phyloP scores from a whole-genome alignment of 495 filamentous ascomycete genomes.

The Penicillium paradoxum region DNA sequence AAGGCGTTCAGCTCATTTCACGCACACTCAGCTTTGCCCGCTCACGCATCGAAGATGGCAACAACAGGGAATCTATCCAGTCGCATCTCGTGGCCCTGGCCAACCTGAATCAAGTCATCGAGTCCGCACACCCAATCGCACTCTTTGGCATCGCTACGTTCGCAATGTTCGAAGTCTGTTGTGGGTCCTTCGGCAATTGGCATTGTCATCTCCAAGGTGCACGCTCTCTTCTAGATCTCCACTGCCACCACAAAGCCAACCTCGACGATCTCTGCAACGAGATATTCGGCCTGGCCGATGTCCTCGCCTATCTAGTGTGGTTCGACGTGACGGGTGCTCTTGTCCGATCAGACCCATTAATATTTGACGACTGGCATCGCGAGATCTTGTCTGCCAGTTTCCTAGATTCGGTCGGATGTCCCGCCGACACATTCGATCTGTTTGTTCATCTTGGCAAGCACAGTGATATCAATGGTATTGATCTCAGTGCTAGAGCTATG shows the following conservation, averaged over 20 bases:
- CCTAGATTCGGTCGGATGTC: constrained; percentile 31
- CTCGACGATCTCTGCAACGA: constrained; percentile 18
- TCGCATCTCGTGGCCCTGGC: constrained; percentile 27
- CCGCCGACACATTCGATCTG: constrained; percentile 27
- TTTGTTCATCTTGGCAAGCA: constrained; percentile 23
- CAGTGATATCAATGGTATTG: constrained; percentile 1
- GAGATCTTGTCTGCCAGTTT: constrained; percentile 18
- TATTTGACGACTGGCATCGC: constrained; percentile 34
- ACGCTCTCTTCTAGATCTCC: constrained; percentile 30
- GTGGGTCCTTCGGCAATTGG: constrained; percentile 31
- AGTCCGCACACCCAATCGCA: constrained; percentile 29
- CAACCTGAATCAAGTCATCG: constrained; percentile 26
- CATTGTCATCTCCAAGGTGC: constrained; percentile 32
- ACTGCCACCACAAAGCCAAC: constrained; percentile 24
- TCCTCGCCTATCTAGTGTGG: constrained; percentile 31
- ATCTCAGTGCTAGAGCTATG: constrained; percentile 22
- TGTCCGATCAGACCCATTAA: constrained; percentile 18
- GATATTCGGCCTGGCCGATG: constrained; percentile 24
- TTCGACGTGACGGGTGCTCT: constrained; percentile 30
- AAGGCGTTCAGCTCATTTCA: constrained; percentile 25
- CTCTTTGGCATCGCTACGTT: constrained; percentile 33
- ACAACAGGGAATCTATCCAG: constrained; percentile 20
- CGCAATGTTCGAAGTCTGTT: constrained; percentile 33
- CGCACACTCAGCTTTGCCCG: constrained; percentile 24
- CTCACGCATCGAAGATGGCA: constrained; percentile 19